Percentiles rank a stretch among this genome's conserved stretches.
Evolutionary conservation across 805 yeast species (phyloP).

Genomic region (Blastobotrys robertii): DNA sequence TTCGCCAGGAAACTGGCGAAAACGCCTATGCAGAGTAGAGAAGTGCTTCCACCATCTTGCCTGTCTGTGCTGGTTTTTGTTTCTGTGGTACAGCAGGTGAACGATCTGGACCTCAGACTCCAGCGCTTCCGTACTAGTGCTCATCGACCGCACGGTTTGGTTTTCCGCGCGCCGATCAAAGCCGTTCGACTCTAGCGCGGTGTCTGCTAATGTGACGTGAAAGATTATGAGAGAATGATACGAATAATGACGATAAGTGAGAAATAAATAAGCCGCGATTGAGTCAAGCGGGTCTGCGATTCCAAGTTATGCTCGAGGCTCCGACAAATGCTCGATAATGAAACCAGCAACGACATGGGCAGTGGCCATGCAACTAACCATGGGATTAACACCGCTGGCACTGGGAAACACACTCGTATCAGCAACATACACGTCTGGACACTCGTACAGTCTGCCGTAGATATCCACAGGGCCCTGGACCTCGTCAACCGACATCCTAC

Average conservation of each 20-base stretch:
- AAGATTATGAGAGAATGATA: no score
- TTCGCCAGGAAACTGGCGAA: slow-evolving; percentile 13
- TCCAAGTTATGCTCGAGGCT: background rate
- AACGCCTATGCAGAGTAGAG: slow-evolving; percentile 48
- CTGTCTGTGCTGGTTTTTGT: slow-evolving; percentile 64
- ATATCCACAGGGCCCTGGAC: slow-evolving; percentile 32
- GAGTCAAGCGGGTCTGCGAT: no score
- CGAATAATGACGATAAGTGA: no score
- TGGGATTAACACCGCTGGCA: slow-evolving; percentile 47
- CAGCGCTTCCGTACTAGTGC: slow-evolving; percentile 15
- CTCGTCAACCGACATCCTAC: slow-evolving; percentile 39
- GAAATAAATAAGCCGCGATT: no score
- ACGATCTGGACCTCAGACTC: slow-evolving; percentile 47
- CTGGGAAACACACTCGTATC: slow-evolving; percentile 43
- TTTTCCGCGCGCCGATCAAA: no score
- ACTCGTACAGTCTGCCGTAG: slow-evolving; percentile 40
- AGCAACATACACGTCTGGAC: slow-evolving; percentile 39
- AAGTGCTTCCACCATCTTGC: slow-evolving; percentile 72
- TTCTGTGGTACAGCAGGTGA: slow-evolving; percentile 58
- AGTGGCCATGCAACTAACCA: slow-evolving; percentile 40
- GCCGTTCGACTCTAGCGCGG: no score
- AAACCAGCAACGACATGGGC: slow-evolving; percentile 35
- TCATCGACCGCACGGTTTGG: no score
- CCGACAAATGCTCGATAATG: slow-evolving; percentile 25
- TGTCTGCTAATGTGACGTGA: no score